phyloP scores from a whole-genome alignment of 2,329 filamentous ascomycete genomes.

The Furcasterigmium sp. region DNA sequence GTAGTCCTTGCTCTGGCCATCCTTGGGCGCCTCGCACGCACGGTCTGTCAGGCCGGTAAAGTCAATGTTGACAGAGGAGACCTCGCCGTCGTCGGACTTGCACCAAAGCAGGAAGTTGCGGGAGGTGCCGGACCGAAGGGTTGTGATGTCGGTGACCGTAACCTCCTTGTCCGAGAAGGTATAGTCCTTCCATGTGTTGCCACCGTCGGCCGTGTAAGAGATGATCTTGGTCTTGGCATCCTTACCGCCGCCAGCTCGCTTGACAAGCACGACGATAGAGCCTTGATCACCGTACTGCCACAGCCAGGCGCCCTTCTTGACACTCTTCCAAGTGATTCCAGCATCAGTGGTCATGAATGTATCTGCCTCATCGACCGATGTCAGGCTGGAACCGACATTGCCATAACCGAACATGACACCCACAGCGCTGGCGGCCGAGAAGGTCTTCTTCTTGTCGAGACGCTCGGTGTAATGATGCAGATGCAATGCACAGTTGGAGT shows the following conservation, averaged over 20 bases:
- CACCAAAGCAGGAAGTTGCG: constrained; percentile 93
- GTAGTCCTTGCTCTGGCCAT: constrained; percentile 61
- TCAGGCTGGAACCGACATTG: constrained; percentile 74
- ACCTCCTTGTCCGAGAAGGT: constrained; percentile 69
- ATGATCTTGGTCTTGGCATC: constrained; percentile 62
- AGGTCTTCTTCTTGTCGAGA: constrained; percentile 74
- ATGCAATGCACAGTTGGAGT: constrained; percentile 75
- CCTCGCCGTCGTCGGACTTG: constrained; percentile 44
- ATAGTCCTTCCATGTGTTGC: constrained; percentile 71
- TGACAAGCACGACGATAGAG: constrained; percentile 83
- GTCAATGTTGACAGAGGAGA: constrained; percentile 79
- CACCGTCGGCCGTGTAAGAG: constrained; percentile 77
- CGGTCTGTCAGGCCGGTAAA: constrained; percentile 75
- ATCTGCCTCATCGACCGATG: constrained; percentile 64
- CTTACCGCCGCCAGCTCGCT: constrained; percentile 63
- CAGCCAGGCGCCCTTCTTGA: constrained; percentile 82
- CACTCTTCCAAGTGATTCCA: constrained; percentile 80
- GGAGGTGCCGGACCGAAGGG: constrained; percentile 81
- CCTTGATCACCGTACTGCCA: constrained; percentile 97
- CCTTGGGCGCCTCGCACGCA: constrained; percentile 65
- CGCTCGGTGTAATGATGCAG: constrained; percentile 95
- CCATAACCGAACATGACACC: constrained; percentile 88
- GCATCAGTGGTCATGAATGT: constrained; percentile 90
- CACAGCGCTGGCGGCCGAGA: constrained; percentile 80
- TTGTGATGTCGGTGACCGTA: constrained; percentile 74